Evolutionary conservation across 306 rosid genomes (phyloP).

Genomic region (Abrus pulchellus): DNA sequence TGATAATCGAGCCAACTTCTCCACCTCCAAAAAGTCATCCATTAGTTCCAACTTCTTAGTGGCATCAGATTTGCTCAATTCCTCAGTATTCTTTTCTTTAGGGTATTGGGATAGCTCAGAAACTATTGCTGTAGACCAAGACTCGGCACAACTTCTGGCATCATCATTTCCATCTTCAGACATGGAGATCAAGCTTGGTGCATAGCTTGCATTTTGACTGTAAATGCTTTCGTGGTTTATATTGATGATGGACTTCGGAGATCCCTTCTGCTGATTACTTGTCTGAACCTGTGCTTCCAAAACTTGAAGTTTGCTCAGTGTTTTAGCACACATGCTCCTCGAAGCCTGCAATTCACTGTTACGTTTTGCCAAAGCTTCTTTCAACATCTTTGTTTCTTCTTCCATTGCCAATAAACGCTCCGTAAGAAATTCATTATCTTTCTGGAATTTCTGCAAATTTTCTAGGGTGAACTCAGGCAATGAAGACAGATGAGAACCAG

Average conservation of each 20-base stretch:
- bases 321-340: slow-evolving; percentile 91
- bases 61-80: slow-evolving; percentile 68
- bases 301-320: slow-evolving; percentile 82
- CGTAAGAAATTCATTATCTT: slow-evolving; percentile 94
- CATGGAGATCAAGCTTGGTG: slow-evolving; percentile 84
- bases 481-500: slow-evolving; percentile 71
- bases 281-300: slow-evolving; percentile 78
- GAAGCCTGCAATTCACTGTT: slow-evolving; percentile 94
- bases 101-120: slow-evolving; percentile 73
- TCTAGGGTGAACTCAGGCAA: slow-evolving; percentile 78
- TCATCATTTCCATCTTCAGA: slow-evolving; percentile 97
- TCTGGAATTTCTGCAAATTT: slow-evolving; percentile 82
- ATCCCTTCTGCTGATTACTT: slow-evolving; percentile 74
- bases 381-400: slow-evolving; percentile 98
- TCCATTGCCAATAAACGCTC: slow-evolving; percentile 86
- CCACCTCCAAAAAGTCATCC: slow-evolving; percentile 99
- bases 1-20: slow-evolving; percentile 86
- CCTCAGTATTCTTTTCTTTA: slow-evolving; percentile 69
- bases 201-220: slow-evolving; percentile 76
- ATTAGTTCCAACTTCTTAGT: slow-evolving; percentile 81
- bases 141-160: slow-evolving; percentile 76
- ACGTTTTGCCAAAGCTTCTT: slow-evolving; percentile 97
- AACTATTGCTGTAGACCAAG: slow-evolving; percentile 69
- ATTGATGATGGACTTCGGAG: slow-evolving; percentile 75
- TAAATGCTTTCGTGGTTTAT: slow-evolving; percentile 71